Evolutionary conservation across 2,329 filamentous ascomycete genomes (phyloP).

Genomic region (Teratosphaeria destructans): DNA sequence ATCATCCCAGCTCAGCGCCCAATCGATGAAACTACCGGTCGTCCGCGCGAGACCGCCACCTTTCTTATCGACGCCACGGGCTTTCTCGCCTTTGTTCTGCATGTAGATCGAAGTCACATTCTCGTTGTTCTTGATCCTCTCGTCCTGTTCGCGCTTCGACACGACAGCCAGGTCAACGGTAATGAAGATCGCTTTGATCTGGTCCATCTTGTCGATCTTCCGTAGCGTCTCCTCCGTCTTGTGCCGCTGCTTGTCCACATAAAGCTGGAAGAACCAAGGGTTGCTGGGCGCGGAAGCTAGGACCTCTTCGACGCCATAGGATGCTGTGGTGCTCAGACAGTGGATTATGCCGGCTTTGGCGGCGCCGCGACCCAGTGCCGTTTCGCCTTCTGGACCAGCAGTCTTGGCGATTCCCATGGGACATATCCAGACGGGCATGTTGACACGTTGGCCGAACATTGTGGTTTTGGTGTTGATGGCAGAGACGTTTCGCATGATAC

Average conservation of each 20-base stretch:
- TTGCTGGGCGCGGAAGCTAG: constrained; percentile 16
- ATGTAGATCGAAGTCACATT: constrained; percentile 49
- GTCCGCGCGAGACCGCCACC: constrained; percentile 46
- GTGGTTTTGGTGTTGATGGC: constrained; percentile 24
- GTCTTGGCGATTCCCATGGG: constrained; percentile 25
- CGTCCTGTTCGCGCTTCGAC: constrained; percentile 44
- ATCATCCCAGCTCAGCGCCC: constrained; percentile 42
- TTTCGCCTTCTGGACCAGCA: constrained; percentile 23
- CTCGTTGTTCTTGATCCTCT: constrained; percentile 37
- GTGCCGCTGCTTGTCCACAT: constrained; percentile 46
- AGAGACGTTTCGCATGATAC: constrained; percentile 35
- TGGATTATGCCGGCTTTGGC: constrained; percentile 23
- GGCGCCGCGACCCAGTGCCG: constrained; percentile 23
- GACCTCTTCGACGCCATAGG: constrained; percentile 23
- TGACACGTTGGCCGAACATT: constrained; percentile 23
- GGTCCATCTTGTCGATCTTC: constrained; percentile 35
- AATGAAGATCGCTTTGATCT: constrained; percentile 45
- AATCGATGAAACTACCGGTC: constrained; percentile 48
- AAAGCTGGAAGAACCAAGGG: constrained; percentile 50
- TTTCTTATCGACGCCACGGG: constrained; percentile 37
- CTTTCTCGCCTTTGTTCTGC: constrained; percentile 38
- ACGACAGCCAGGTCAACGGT: constrained; percentile 50
- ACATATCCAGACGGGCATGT: constrained; percentile 29
- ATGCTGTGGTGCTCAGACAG: constrained; percentile 22
- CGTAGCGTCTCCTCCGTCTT: constrained; percentile 43